A percentile compares a stretch with the other conserved stretches of the same genome.
Conservation (phyloP, 257 asterid genomes). For the Penstemon eatonii region DNA sequence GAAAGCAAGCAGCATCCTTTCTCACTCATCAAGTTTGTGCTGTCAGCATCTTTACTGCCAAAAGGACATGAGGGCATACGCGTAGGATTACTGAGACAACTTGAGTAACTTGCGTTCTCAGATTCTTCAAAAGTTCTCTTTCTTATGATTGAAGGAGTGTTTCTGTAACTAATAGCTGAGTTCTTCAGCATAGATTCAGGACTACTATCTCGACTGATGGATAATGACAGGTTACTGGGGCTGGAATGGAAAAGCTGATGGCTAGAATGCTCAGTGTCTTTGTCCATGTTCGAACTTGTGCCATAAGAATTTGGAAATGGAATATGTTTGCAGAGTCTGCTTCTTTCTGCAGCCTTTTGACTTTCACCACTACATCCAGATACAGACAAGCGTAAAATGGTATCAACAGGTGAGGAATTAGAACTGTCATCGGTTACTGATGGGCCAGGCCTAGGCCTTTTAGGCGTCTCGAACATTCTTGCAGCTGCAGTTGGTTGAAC, state of each 20-base stretch:
- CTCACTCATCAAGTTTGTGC: conserved; percentile 30
- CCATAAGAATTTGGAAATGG: conserved; percentile 26
- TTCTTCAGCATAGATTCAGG: conserved; percentile 63
- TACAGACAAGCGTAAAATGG: conserved; percentile 53
- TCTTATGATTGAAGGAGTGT: conserved; percentile 71
- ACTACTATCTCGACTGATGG: conserved; percentile 37
- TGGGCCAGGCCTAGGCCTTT: conserved; percentile 39
- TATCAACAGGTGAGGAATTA: conserved; percentile 38
- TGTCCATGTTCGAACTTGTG: conserved; percentile 17
- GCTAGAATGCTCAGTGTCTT: conserved; percentile 19
- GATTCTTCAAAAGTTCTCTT: conserved; percentile 36
- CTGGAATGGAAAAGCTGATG: conserved; percentile 30
- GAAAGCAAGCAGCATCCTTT: conserved; percentile 30
- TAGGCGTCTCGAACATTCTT: conserved; percentile 41
- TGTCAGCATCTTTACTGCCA: conserved; percentile 24
- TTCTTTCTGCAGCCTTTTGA: conserved; percentile 43
- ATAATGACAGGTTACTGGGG: conserved; percentile 37
- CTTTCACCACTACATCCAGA: conserved; percentile 35
- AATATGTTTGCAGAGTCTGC: conserved; percentile 31
- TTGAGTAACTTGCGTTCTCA: conserved; percentile 27
- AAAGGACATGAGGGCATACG: conserved; percentile 25
- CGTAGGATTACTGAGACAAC: conserved; percentile 28
- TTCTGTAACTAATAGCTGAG: conserved; percentile 64
- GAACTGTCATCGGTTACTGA: conserved; percentile 28
- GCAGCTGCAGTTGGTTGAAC: conserved; percentile 30